Conservation (phyloP, 371 early-diverging fungal genomes). For the Mortierella sp. region DNA sequence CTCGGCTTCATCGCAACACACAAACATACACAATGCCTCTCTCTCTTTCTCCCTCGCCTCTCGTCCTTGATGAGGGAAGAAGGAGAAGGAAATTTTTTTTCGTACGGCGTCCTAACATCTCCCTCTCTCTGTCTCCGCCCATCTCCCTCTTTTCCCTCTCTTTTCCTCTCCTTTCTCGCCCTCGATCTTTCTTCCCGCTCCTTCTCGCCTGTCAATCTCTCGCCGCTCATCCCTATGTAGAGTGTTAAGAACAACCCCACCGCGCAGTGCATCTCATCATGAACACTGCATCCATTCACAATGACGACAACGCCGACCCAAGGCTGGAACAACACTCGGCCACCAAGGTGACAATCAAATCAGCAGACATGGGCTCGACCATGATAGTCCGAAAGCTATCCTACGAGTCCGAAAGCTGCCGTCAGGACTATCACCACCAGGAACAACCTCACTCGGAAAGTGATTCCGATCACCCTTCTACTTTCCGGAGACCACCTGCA, state of each 20-base stretch:
- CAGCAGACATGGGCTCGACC: too few species aligned
- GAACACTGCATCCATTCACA: background rate
- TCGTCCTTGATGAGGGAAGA: too few species aligned
- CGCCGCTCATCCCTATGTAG: background rate
- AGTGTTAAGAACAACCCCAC: background rate
- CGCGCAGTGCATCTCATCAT: background rate
- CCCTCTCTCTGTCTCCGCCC: background rate
- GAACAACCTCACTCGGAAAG: background rate
- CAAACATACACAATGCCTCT: too few species aligned
- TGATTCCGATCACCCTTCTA: too few species aligned
- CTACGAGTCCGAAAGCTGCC: background rate
- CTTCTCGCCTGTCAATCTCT: background rate
- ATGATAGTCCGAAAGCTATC: too few species aligned
- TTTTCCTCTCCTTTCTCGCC: background rate
- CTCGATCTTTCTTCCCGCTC: background rate
- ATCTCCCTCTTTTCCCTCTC: background rate
- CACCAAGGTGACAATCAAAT: background rate
- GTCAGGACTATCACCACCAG: slow-evolving; percentile 8
- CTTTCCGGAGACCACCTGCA: too few species aligned
- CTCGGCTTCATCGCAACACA: too few species aligned
- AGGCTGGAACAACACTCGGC: background rate
- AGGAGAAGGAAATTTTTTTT: too few species aligned
- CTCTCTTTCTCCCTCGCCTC: too few species aligned
- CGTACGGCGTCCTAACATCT: background rate
- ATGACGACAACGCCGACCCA: slow-evolving; percentile 4